phyloP scores from a whole-genome alignment of 139 green algal species.

The Micromonas pusilla region DNA sequence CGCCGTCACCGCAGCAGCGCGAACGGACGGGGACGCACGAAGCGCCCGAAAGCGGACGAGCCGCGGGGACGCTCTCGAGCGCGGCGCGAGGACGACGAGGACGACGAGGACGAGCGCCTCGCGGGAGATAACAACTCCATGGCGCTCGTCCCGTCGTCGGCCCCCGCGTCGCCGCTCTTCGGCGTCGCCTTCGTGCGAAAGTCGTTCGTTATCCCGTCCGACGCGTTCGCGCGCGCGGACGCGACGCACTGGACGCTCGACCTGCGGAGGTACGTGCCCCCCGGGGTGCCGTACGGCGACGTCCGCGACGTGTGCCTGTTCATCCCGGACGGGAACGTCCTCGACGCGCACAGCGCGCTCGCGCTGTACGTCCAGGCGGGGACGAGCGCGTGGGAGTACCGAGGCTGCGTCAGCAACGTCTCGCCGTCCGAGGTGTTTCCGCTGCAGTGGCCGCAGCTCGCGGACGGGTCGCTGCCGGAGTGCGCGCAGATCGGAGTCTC shows the following conservation, averaged over 20 bases:
- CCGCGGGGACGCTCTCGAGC: too few species aligned
- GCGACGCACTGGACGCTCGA: slow-evolving; percentile 1
- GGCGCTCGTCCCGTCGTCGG: background rate
- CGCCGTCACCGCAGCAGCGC: too few species aligned
- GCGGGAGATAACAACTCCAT: too few species aligned
- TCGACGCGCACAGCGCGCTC: slow-evolving; percentile 31
- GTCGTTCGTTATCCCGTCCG: background rate
- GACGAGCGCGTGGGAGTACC: slow-evolving; percentile 34
- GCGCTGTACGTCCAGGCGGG: slow-evolving; percentile 40
- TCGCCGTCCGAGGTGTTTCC: slow-evolving; percentile 36
- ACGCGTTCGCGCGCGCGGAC: background rate
- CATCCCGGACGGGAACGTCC: background rate
- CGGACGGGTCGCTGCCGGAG: background rate
- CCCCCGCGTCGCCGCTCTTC: background rate
- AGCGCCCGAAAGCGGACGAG: too few species aligned
- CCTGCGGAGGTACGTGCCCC: background rate
- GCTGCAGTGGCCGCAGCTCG: slow-evolving; percentile 30
- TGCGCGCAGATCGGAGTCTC: slow-evolving; percentile 42
- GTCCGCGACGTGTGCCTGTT: background rate
- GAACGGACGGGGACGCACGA: too few species aligned
- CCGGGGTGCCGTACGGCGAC: background rate
- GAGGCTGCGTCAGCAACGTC: slow-evolving; percentile 36
- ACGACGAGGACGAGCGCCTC: too few species aligned
- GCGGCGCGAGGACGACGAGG: too few species aligned
- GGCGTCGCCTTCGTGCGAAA: background rate